phyloP scores from a whole-genome alignment of 2,329 filamentous ascomycete genomes.

The Clonostachys solani region DNA sequence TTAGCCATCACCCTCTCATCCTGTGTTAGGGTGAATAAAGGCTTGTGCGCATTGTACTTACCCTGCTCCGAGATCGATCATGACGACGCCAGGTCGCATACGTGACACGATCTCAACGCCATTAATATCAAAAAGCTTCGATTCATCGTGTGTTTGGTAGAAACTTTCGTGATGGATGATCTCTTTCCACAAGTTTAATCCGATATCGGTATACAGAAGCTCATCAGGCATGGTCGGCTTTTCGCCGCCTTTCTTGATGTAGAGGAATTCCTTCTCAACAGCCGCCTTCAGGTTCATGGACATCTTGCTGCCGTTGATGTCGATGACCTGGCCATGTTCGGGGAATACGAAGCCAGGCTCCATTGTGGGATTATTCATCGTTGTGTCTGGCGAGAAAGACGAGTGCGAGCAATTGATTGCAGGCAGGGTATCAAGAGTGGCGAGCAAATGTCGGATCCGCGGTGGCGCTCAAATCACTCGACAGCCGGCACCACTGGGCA shows the following conservation, averaged over 20 bases:
- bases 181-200: conserved; percentile 31
- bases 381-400: too few species aligned
- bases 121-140: conserved; percentile 24
- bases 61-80: conserved; percentile 36
- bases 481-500: too few species aligned
- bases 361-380: conserved; percentile 6
- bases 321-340: conserved; percentile 23
- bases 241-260: conserved; percentile 11
- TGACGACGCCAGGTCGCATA: conserved; percentile 20
- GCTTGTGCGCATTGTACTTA: conserved; percentile 16
- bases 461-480: too few species aligned
- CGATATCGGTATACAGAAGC: conserved; percentile 30
- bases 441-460: too few species aligned
- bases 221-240: conserved; percentile 30
- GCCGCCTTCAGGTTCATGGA: conserved; percentile 15
- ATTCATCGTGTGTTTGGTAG: conserved; percentile 36
- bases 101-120: conserved; percentile 24
- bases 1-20: background rate
- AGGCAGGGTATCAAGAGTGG: too few species aligned
- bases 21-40: background rate
- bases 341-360: conserved; percentile 7
- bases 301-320: conserved; percentile 32
- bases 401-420: too few species aligned
- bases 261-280: conserved; percentile 16
- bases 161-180: conserved; percentile 32